phyloP scores from a whole-genome alignment of 2,329 filamentous ascomycete genomes.

The Dothiorella sarmentorum region DNA sequence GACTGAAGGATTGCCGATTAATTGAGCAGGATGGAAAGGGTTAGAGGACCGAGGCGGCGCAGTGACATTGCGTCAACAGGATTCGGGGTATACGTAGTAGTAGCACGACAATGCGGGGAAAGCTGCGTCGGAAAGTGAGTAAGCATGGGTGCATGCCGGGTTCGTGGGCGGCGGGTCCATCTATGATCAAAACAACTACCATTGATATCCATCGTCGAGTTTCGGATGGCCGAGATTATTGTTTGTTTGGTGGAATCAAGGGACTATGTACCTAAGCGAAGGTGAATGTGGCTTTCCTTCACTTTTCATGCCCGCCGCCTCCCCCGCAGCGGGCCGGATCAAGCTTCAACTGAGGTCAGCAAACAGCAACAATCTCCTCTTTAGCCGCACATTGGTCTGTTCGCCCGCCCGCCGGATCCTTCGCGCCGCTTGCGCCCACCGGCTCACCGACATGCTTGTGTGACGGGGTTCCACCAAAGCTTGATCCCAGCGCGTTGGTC shows the following conservation, averaged over 20 bases:
- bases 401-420: constrained; percentile 11
- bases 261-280: too few relatives aligned
- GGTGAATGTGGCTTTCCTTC: too few relatives aligned
- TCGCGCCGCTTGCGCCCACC: constrained; percentile 7
- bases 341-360: background rate
- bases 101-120: constrained; percentile 9
- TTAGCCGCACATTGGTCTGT: background rate
- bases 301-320: background rate
- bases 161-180: background rate
- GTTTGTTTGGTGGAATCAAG: too few relatives aligned
- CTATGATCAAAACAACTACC: too few relatives aligned
- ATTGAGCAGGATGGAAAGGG: background rate
- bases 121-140: background rate
- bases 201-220: too few relatives aligned
- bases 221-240: background rate
- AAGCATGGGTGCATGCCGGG: background rate
- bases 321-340: background rate
- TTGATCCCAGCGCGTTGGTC: constrained; percentile 9
- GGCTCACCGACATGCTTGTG: constrained; percentile 10
- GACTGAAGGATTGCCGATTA: background rate
- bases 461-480: constrained; percentile 13
- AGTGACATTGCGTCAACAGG: background rate
- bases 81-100: background rate
- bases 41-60: background rate
- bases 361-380: constrained; percentile 1